Conservation (phyloP, 2,329 filamentous ascomycete species). For the Sporothrix pseudoabietina region DNA sequence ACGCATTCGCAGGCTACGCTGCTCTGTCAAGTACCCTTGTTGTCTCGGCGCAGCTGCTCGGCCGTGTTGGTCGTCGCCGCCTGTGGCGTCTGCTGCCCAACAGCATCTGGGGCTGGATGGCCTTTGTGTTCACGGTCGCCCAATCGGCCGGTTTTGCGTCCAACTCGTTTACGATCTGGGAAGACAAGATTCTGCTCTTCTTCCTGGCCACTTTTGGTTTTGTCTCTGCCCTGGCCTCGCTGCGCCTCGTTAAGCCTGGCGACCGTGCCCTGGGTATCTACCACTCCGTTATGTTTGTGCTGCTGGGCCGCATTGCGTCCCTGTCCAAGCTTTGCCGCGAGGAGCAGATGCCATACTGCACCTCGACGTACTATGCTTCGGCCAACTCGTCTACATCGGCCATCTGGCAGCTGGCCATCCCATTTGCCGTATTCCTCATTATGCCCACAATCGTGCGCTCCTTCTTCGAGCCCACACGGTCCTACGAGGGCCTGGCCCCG, state of each 20-base stretch:
- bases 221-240: slow-evolving; percentile 70
- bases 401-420: slow-evolving; percentile 82
- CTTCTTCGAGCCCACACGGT: slow-evolving; percentile 79
- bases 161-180: slow-evolving; percentile 99
- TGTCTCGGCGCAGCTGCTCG: slow-evolving; percentile 49
- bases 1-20: slow-evolving; percentile 47
- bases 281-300: slow-evolving; percentile 80
- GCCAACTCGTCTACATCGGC: slow-evolving; percentile 89
- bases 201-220: slow-evolving; percentile 87
- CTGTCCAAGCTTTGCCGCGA: slow-evolving; percentile 92
- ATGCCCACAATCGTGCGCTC: slow-evolving; percentile 76
- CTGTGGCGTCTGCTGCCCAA: slow-evolving; percentile 63
- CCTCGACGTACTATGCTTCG: slow-evolving; percentile 93
- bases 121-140: slow-evolving; percentile 76
- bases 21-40: slow-evolving; percentile 50
- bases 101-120: slow-evolving; percentile 88
- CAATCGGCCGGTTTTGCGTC: slow-evolving; percentile 94
- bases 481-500: slow-evolving; percentile 82
- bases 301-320: slow-evolving; percentile 77
- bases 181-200: slow-evolving; percentile 91
- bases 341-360: slow-evolving; percentile 97
- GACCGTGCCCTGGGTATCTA: slow-evolving; percentile 78
- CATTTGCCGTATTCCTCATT: slow-evolving; percentile 69
- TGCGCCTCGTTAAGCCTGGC: slow-evolving; percentile 66
- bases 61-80: slow-evolving; percentile 43